These are phyloP conservation scores for Tetrapisispora taiwanensis DNA, from an alignment of 805 yeast species.

Conservation along the genomic window DNA sequence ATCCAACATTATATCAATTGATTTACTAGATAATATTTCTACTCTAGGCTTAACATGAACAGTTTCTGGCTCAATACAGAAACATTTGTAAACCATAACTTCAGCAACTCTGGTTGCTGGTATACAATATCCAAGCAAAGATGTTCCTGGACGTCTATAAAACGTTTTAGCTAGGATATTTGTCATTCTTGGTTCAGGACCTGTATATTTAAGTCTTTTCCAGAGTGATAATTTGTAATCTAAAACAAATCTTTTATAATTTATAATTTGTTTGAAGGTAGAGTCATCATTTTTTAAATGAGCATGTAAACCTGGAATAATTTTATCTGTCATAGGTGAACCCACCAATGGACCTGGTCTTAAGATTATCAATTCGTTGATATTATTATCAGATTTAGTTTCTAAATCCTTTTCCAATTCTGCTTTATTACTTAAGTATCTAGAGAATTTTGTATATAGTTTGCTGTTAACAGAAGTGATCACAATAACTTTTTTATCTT, in stretches of 20 bases:
- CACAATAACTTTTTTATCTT: slow-evolving; percentile 12
- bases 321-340: slow-evolving; percentile 8
- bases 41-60: slow-evolving; percentile 3
- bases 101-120: slow-evolving; percentile 18
- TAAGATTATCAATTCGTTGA: slow-evolving; percentile 11
- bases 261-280: background rate
- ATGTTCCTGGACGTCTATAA: slow-evolving; percentile 18
- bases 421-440: slow-evolving; percentile 15
- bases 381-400: slow-evolving; percentile 4
- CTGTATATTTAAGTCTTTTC: slow-evolving; percentile 22
- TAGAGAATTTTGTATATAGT: slow-evolving; percentile 9
- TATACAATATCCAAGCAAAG: slow-evolving; percentile 16
- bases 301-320: slow-evolving; percentile 6
- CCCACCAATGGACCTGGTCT: slow-evolving; percentile 27
- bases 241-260: slow-evolving; percentile 8
- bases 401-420: slow-evolving; percentile 14
- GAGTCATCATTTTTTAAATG: background rate
- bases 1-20: slow-evolving; percentile 9
- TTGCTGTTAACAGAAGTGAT: slow-evolving; percentile 19
- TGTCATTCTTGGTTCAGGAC: slow-evolving; percentile 15
- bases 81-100: slow-evolving; percentile 11
- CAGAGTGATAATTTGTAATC: slow-evolving; percentile 11
- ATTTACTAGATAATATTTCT: slow-evolving; percentile 14
- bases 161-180: slow-evolving; percentile 14
- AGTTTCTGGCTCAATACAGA: background rate